These are phyloP conservation scores for Lizonia empirigonia DNA, from an alignment of 2,329 filamentous ascomycete genomes.

Conservation along the genomic window DNA sequence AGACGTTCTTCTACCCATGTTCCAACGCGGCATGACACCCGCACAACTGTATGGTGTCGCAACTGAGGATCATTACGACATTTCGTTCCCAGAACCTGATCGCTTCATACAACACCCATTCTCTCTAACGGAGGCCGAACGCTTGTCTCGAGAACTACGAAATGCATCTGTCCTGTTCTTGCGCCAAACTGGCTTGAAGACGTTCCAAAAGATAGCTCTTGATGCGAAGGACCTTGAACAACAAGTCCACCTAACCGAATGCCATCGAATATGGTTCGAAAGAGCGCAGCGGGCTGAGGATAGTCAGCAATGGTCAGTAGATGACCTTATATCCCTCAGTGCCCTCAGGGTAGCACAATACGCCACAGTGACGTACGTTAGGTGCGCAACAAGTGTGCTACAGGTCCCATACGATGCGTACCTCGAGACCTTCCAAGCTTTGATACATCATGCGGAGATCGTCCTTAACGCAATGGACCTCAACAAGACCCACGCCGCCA, in stretches of 20 bases:
- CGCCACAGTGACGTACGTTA: conserved; percentile 14
- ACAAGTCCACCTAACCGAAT: conserved; percentile 19
- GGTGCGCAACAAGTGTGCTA: conserved; percentile 14
- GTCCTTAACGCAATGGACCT: conserved; percentile 24
- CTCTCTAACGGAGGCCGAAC: conserved; percentile 24
- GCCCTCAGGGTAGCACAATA: conserved; percentile 24
- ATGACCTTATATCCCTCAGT: conserved; percentile 22
- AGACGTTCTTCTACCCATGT: conserved; percentile 29
- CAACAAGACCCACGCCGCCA: conserved; percentile 7
- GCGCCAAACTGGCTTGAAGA: conserved; percentile 8
- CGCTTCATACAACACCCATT: conserved; percentile 2
- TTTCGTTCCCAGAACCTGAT: conserved; percentile 3
- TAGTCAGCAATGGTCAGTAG: conserved; percentile 5
- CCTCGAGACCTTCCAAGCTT: conserved; percentile 22
- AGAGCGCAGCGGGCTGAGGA: conserved; percentile 9
- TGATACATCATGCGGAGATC: conserved; percentile 23
- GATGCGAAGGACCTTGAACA: conserved; percentile 9
- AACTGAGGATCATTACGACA: conserved; percentile 17
- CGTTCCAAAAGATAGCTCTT: neutral
- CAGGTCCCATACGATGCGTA: conserved; percentile 25
- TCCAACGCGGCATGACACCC: conserved; percentile 24
- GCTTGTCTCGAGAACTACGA: conserved; percentile 25
- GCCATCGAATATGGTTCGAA: conserved; percentile 25
- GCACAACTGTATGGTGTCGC: conserved; percentile 26
- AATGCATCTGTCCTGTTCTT: conserved; percentile 26